These are phyloP conservation scores for Trifolium fragiferum DNA, from an alignment of 306 rosid genomes.

Conservation along the genomic window DNA sequence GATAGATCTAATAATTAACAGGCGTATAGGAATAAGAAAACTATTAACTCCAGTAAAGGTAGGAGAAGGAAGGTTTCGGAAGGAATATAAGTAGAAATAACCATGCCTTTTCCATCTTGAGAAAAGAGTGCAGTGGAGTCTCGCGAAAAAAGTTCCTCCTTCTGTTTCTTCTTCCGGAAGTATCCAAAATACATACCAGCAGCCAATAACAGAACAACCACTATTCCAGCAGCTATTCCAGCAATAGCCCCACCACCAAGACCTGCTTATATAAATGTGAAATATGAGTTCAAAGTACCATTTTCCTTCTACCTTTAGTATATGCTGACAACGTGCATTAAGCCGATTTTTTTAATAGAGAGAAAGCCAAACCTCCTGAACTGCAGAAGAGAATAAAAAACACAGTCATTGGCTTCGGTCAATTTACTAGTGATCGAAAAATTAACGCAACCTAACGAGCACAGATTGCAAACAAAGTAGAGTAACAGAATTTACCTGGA, in stretches of 20 bases:
- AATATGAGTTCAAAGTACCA: slow-evolving; percentile 47
- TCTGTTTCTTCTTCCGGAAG: slow-evolving; percentile 61
- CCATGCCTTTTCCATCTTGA: slow-evolving; percentile 56
- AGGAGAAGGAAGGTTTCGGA: background rate
- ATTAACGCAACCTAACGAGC: slow-evolving; percentile 21
- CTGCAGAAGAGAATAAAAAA: slow-evolving; percentile 62
- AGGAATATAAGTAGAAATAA: slow-evolving; percentile 32
- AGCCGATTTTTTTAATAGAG: slow-evolving; percentile 47
- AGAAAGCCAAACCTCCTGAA: slow-evolving; percentile 67
- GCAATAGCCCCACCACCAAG: slow-evolving; percentile 69
- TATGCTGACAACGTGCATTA: slow-evolving; percentile 25
- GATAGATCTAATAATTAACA: slow-evolving; percentile 1
- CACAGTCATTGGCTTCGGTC: slow-evolving; percentile 23
- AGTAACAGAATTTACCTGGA: slow-evolving; percentile 59
- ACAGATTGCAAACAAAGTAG: slow-evolving; percentile 21
- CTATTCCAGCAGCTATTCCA: slow-evolving; percentile 66
- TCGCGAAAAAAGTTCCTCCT: slow-evolving; percentile 36
- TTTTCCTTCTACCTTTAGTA: slow-evolving; percentile 26
- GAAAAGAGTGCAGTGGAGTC: slow-evolving; percentile 54
- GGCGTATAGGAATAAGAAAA: background rate
- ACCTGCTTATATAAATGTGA: slow-evolving; percentile 64
- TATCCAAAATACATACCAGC: slow-evolving; percentile 51
- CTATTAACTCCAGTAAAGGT: slow-evolving; percentile 4
- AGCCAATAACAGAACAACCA: slow-evolving; percentile 66
- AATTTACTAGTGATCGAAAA: slow-evolving; percentile 15